Base-by-base conservation (phyloP, 306 rosid species). In the Acmispon strigosus region DNA sequence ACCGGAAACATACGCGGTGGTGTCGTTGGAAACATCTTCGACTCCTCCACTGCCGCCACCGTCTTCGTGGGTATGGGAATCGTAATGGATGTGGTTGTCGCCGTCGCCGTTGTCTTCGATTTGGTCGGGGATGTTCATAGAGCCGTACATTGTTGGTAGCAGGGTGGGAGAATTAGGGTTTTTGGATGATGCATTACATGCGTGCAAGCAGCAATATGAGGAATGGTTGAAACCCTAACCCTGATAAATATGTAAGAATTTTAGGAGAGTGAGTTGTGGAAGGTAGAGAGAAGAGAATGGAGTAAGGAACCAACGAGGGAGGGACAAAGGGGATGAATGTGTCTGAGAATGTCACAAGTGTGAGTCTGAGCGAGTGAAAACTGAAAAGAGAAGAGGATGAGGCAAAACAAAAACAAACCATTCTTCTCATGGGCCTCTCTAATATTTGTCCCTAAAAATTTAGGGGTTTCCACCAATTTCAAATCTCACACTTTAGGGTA, bases 101-200 rank as follows among this genome's bases (percentile, higher is more conserved):
- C 57, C 76, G n/a, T 77, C 90, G n/a, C 75, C 90, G 58, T 74
- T 86, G 29, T 87, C 81, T 29, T 70, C 87, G 87, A 92, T 90
- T 89, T 82, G 96, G 52, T 76, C 74, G 70, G 82, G 55, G 47
- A 82, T 71, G 76, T 78, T 81, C 82, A 92, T 64, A 44, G 92
- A 16, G 44, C 79, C 85, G 87, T 84, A 92, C 98, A 89, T 92
- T 82, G 82, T 73, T 70, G 19, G 53, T 15, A 44, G 55, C 18
- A 39, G 70, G 67, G 70, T 62, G 67, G 71, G 53, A 45, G 76
- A 74, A 73, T 77, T 34, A 14, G 85, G 76, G 82, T 74, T 12
- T 56, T 55, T 47, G 12, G 78, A 69, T 66, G 95, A 69, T 66
- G 95, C 86, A 82, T 84, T 69, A 85, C 66, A 86, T 6, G 72